Evolutionary conservation across 441 rosid species (phyloP), one percentile per base, ranked within the genome.

Genomic region (Jatropha podagrica): DNA sequence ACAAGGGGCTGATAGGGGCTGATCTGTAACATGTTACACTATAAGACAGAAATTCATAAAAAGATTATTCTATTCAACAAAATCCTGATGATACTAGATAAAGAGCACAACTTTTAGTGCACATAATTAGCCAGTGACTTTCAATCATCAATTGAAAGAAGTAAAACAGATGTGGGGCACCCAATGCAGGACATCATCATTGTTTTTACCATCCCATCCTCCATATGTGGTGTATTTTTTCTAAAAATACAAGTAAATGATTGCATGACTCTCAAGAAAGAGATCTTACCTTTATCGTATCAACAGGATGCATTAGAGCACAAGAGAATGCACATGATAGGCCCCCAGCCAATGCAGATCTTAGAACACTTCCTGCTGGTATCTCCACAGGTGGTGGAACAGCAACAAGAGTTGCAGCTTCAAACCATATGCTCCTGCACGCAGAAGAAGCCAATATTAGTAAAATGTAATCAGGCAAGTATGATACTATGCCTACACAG

Each of bases 311-410:
- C 98, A 96, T 67, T 58, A 96, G 74, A 73, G 93, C 82, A 76
- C 93, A 84, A 62, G 99, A 96, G 76, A 93, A 89, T 72, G 98
- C 99, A 85, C 94, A 90, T 56, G 99, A 87, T 68, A 96, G 91
- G 68, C 98, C 99, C 62, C 99, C 99, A 7, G 99, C 99, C 86
- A 96, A 84, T 69, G 99, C 99, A 74, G 99, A 91, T 82, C 86
- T 88, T 56, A 93, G 82, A 83, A 96, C 98, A 80, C 90, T 93
- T 84, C 91, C 97, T 70, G 97, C 88, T 77, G 90, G 97, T 68
- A 91, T 84, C 74, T 88, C 92, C 78, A 89, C 90, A n/a, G 98
- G 95, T 41, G 98, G 97, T 74, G 98, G 87, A 82, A 93, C 99
- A 73, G 97, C 91, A 81, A 93, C 97, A 76, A 87, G 96, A 67